Conservation (phyloP, 305 asterid species). For the Solanum aculeatissimum region DNA sequence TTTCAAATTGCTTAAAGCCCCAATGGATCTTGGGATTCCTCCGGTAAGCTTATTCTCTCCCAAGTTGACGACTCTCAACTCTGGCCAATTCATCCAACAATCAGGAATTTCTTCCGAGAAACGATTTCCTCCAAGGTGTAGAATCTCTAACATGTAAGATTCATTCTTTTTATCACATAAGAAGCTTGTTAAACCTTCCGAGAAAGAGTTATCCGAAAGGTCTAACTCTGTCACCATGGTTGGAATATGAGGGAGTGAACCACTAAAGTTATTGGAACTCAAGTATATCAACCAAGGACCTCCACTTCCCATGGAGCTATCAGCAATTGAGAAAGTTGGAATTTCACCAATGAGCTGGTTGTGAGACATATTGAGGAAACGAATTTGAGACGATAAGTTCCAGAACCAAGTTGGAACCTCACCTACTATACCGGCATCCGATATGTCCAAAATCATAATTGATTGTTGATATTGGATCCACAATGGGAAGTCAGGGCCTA, state of each 20-base stretch:
- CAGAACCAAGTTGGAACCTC: slow-evolving; percentile 8
- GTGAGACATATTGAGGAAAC: background rate
- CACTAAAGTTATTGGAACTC: slow-evolving; percentile 21
- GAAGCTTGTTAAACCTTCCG: background rate
- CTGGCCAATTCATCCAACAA: slow-evolving; percentile 14
- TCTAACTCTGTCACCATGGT: slow-evolving; percentile 1
- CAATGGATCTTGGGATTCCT: slow-evolving; percentile 13
- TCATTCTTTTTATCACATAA: background rate
- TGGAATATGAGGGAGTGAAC: slow-evolving; percentile 13
- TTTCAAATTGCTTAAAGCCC: background rate
- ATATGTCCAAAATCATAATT: background rate
- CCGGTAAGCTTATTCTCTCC: slow-evolving; percentile 20
- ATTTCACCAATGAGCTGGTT: background rate
- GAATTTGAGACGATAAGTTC: background rate
- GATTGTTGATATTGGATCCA: slow-evolving; percentile 6
- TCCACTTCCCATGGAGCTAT: background rate
- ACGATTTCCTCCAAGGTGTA: slow-evolving; percentile 3
- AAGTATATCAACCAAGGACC: slow-evolving; percentile 1
- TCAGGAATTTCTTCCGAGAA: slow-evolving; percentile 13
- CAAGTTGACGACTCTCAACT: slow-evolving; percentile 3
- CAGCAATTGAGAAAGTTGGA: background rate
- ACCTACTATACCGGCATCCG: background rate
- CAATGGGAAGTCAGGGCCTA: background rate
- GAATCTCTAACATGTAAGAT: background rate
- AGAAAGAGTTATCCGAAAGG: slow-evolving; percentile 24